These are phyloP conservation scores for Silene conica DNA, from an alignment of 148 eudicot genomes.

Conservation along the genomic window DNA sequence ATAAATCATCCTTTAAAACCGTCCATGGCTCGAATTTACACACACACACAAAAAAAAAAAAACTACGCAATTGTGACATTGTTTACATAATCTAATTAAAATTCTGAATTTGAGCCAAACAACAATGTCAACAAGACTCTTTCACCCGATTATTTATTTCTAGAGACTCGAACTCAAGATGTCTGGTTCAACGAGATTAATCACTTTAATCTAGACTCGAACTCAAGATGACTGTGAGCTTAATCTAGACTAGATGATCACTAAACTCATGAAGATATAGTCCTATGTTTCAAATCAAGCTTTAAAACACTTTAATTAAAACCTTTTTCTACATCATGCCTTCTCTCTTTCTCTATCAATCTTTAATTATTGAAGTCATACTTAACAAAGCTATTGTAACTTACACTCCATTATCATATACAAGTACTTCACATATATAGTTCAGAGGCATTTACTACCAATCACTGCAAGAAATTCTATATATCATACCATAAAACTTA, in stretches of 20 bases:
- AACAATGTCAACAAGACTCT: background rate
- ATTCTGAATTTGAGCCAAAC: background rate
- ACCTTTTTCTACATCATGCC: constrained; percentile 13
- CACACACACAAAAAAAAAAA: background rate
- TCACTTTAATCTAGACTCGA: background rate
- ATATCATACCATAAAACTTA: constrained; percentile 1
- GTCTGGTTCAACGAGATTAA: background rate
- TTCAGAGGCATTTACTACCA: constrained; percentile 16
- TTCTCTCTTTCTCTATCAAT: constrained; percentile 19
- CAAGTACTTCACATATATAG: constrained; percentile 22
- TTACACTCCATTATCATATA: constrained; percentile 17
- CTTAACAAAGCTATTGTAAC: constrained; percentile 17
- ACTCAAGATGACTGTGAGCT: too few relatives aligned
- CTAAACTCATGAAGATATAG: constrained; percentile 8
- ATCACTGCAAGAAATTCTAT: constrained; percentile 13
- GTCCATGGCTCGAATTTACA: background rate
- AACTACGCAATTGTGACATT: background rate
- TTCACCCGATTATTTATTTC: background rate
- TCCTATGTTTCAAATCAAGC: constrained; percentile 21
- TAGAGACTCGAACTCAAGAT: background rate
- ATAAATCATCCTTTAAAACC: too few relatives aligned
- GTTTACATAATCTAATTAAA: background rate
- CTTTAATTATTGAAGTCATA: constrained; percentile 14
- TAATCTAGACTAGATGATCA: background rate
- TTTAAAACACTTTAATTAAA: constrained; percentile 1